Percentiles rank a stretch among this genome's conserved stretches.
Evolutionary conservation across 2,329 filamentous ascomycete species (phyloP).

Genomic region (Fusarium domesticum): DNA sequence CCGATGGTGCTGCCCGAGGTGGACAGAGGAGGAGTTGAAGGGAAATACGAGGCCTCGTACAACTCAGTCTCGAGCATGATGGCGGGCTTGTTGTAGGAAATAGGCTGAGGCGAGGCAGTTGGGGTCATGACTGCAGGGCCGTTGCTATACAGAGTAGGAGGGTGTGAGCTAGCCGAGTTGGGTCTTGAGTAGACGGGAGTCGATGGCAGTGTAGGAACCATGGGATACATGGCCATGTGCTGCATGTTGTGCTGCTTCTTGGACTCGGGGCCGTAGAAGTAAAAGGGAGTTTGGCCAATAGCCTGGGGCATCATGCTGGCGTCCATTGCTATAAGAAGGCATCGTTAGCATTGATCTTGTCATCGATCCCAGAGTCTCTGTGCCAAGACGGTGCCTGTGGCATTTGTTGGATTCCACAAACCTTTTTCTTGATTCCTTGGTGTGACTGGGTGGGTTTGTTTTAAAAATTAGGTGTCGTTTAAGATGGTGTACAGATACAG

Average conservation of each 20-base stretch:
- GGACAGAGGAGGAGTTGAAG: constrained; percentile 83
- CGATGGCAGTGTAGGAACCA: constrained; percentile 57
- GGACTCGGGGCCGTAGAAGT: constrained; percentile 81
- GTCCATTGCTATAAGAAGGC: constrained; percentile 55
- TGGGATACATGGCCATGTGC: constrained; percentile 52
- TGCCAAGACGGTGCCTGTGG: constrained; percentile 5
- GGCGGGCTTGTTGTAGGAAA: constrained; percentile 73
- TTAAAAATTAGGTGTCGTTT: constrained; percentile 28
- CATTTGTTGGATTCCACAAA: constrained; percentile 23
- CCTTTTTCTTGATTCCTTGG: constrained; percentile 19
- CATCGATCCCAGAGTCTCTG: constrained; percentile 14
- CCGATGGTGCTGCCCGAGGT: constrained; percentile 80
- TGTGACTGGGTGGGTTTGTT: constrained; percentile 10
- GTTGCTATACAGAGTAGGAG: constrained; percentile 54
- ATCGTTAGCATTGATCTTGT: constrained; percentile 3
- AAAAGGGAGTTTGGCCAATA: constrained; percentile 74
- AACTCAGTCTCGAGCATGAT: constrained; percentile 79
- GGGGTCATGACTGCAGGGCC: constrained; percentile 67
- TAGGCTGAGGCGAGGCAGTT: constrained; percentile 69
- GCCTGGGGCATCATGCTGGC: constrained; percentile 56
- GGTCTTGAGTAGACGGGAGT: constrained; percentile 65
- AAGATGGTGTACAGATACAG: constrained; percentile 24
- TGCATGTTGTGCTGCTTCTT: constrained; percentile 56
- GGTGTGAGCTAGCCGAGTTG: constrained; percentile 64
- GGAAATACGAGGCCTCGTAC: constrained; percentile 68